Percentiles rank a stretch among this genome's conserved stretches.
Evolutionary conservation across 2,329 filamentous ascomycete genomes (phyloP).

Genomic region (Pseudovirgaria hyperparasitica): DNA sequence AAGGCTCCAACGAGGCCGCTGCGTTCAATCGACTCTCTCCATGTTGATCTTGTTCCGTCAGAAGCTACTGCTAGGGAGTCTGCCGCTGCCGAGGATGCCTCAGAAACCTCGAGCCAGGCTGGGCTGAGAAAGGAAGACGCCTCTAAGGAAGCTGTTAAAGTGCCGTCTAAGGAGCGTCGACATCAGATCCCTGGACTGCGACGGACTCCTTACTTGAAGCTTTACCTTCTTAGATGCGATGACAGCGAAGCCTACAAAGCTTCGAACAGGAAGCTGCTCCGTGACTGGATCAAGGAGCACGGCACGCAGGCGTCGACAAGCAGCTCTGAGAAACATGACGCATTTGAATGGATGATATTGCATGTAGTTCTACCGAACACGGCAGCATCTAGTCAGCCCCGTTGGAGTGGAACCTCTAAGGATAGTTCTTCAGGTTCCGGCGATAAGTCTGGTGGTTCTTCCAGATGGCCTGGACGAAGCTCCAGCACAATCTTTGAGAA

Average conservation of each 20-base stretch:
- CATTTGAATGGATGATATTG: slow-evolving; percentile 87
- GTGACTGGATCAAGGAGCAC: slow-evolving; percentile 82
- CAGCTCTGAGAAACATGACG: slow-evolving; percentile 78
- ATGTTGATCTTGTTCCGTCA: slow-evolving; percentile 70
- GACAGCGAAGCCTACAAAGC: slow-evolving; percentile 91
- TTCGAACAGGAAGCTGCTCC: slow-evolving; percentile 61
- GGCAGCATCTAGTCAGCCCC: slow-evolving; percentile 63
- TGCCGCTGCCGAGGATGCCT: slow-evolving; percentile 21
- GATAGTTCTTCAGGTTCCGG: slow-evolving; percentile 40
- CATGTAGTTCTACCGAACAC: slow-evolving; percentile 88
- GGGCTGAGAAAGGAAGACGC: slow-evolving; percentile 8
- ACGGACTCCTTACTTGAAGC: slow-evolving; percentile 84
- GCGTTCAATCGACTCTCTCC: slow-evolving; percentile 84
- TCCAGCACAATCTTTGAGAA: slow-evolving; percentile 82
- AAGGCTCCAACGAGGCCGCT: slow-evolving; percentile 85
- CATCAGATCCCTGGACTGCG: slow-evolving; percentile 93
- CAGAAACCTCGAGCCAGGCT: slow-evolving; percentile 3
- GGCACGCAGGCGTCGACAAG: slow-evolving; percentile 44
- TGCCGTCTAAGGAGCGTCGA: slow-evolving; percentile 44
- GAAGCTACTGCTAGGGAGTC: slow-evolving; percentile 32
- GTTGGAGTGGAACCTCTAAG: slow-evolving; percentile 39
- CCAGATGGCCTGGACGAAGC: slow-evolving; percentile 65
- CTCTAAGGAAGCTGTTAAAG: slow-evolving; percentile 12
- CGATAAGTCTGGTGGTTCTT: slow-evolving; percentile 52
- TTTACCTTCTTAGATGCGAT: slow-evolving; percentile 82